Percentiles rank a stretch among this genome's conserved stretches.
Conservation (phyloP, 768 basidiomycete species). For the Leccinum fibrillosum region DNA sequence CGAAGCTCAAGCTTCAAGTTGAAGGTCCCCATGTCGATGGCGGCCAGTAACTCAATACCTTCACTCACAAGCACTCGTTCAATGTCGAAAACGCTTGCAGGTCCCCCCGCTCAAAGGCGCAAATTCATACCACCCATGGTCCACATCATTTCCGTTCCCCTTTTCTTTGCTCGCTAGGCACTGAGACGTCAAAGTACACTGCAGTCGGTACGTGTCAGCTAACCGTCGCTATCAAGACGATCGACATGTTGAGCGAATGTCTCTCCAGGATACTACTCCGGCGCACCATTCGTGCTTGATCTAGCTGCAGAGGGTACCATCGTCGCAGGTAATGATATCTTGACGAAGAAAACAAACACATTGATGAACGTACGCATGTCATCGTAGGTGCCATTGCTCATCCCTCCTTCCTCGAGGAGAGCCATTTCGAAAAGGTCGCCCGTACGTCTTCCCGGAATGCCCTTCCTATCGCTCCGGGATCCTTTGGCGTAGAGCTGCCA, state of each 20-base stretch:
- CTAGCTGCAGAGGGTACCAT: slow-evolving; percentile 41
- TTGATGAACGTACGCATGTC: not conserved
- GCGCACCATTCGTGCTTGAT: slow-evolving; percentile 47
- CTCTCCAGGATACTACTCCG: slow-evolving; percentile 53
- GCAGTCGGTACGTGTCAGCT: slow-evolving; percentile 37
- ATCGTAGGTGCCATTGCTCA: slow-evolving; percentile 48
- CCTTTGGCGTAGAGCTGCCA: not conserved
- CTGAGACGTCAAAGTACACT: slow-evolving; percentile 36
- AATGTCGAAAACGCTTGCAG: slow-evolving; percentile 36
- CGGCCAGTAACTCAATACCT: not conserved
- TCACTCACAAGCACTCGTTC: not conserved
- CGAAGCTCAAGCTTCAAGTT: not conserved
- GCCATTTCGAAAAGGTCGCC: slow-evolving; percentile 46
- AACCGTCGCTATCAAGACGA: too few species aligned
- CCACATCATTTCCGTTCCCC: not conserved
- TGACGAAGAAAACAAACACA: not conserved
- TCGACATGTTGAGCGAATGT: not conserved
- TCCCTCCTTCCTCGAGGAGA: slow-evolving; percentile 49
- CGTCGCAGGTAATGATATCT: slow-evolving; percentile 37
- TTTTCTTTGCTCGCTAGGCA: slow-evolving; percentile 12
- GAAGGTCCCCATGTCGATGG: not conserved
- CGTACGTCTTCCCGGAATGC: slow-evolving; percentile 31
- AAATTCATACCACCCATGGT: not conserved
- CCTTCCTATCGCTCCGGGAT: not conserved
- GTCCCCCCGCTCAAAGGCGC: slow-evolving; percentile 15